A percentile compares a stretch with the other conserved stretches of the same genome.
These are phyloP conservation scores for Salvia hispanica DNA, from an alignment of 257 asterid genomes.

Conservation along the genomic window DNA sequence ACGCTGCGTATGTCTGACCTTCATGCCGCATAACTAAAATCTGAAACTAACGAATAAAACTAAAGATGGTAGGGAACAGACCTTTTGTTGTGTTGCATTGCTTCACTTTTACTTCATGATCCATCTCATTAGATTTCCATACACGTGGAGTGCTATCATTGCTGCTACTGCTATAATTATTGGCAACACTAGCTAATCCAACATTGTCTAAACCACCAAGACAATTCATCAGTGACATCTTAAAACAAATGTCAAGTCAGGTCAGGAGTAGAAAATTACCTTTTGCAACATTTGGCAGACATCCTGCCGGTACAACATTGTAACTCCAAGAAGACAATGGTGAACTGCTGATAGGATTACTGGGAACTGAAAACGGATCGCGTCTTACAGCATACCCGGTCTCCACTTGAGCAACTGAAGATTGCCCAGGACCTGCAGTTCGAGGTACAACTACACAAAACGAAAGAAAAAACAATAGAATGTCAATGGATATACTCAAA, in stretches of 20 bases:
- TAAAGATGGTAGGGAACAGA: conserved; percentile 29
- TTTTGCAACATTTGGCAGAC: conserved; percentile 36
- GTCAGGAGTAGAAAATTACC: conserved; percentile 43
- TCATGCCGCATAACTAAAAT: conserved; percentile 25
- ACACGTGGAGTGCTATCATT: conserved; percentile 56
- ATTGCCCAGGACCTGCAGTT: conserved; percentile 44
- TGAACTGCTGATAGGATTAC: conserved; percentile 39
- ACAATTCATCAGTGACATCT: conserved; percentile 11
- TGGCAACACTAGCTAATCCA: conserved; percentile 36
- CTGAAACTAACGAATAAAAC: not conserved
- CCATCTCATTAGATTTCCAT: conserved; percentile 39
- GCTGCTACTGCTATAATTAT: conserved; percentile 67
- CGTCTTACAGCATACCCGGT: conserved; percentile 45
- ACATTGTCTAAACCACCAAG: conserved; percentile 50
- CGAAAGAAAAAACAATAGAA: conserved; percentile 16
- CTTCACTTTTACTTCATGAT: conserved; percentile 38
- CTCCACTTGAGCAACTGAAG: conserved; percentile 53
- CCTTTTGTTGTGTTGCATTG: conserved; percentile 51
- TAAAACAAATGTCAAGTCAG: conserved; percentile 4
- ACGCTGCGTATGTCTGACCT: conserved; percentile 27
- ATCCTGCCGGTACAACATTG: conserved; percentile 44
- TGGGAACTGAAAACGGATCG: conserved; percentile 51
- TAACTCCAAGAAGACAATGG: conserved; percentile 55
- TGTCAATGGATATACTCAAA: not conserved
- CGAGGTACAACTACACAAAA: conserved; percentile 42